A percentile compares a stretch with the other conserved stretches of the same genome.
Evolutionary conservation across 805 yeast species (phyloP).

Genomic region (Kodamaea restingae): DNA sequence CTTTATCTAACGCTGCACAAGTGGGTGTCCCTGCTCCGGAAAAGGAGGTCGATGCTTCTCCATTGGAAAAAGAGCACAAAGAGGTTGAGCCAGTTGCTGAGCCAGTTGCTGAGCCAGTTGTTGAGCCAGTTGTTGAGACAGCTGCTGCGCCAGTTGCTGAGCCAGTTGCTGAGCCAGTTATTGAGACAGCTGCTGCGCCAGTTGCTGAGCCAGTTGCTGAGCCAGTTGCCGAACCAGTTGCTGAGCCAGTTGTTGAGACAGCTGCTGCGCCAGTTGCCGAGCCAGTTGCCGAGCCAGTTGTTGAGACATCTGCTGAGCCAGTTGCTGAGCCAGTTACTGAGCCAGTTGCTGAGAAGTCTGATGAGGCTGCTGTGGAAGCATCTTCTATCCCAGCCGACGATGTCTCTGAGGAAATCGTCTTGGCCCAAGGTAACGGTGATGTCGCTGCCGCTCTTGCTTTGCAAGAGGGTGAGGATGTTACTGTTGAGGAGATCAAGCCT

Average conservation of each 20-base stretch:
- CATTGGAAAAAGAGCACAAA: not conserved
- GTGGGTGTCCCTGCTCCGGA: conserved; percentile 5
- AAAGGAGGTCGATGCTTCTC: conserved; percentile 12
- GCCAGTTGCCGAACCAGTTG: conserved; percentile 5
- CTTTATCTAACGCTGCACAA: conserved; percentile 6
- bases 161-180: conserved; percentile 2
- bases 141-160: not conserved
- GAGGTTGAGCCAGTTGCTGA: conserved; percentile 5
- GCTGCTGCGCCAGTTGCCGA: not conserved
- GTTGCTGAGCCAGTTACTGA: conserved; percentile 4
- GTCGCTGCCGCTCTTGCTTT: conserved; percentile 34
- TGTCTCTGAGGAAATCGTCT: conserved; percentile 31
- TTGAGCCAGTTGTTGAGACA: not conserved
- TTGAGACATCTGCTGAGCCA: not conserved
- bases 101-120: conserved; percentile 4
- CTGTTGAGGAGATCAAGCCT: conserved; percentile 41
- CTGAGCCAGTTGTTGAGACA: not conserved
- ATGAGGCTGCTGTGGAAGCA: conserved; percentile 11
- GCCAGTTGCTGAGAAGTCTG: conserved; percentile 8
- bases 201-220: conserved; percentile 6
- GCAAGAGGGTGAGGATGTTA: conserved; percentile 32
- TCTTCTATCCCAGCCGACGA: conserved; percentile 13
- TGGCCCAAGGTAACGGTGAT: conserved; percentile 36
- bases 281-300: conserved; percentile 8
- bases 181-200: too few relatives aligned